Conservation (phyloP, 768 basidiomycete species). For the Suillus weaverae region DNA sequence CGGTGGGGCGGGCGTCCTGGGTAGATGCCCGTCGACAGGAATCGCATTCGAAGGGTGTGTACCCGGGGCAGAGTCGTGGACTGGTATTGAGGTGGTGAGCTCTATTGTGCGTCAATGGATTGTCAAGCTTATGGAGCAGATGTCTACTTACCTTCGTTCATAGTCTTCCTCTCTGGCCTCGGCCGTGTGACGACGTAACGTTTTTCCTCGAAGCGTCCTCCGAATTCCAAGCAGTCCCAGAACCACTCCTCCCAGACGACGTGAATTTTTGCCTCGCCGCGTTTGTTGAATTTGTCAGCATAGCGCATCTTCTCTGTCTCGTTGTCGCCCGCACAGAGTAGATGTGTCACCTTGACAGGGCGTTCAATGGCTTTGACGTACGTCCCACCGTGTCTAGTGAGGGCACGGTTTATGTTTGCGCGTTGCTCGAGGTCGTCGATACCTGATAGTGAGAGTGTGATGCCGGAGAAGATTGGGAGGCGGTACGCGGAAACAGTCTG, state of each 20-base stretch:
- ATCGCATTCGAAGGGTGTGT: slow-evolving; percentile 17
- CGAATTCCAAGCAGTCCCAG: slow-evolving; percentile 84
- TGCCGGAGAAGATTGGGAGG: slow-evolving; percentile 70
- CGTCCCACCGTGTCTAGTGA: slow-evolving; percentile 60
- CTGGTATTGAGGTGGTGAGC: slow-evolving; percentile 9
- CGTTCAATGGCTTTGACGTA: slow-evolving; percentile 78
- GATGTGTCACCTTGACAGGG: slow-evolving; percentile 79
- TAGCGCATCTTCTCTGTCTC: slow-evolving; percentile 77
- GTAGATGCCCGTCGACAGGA: slow-evolving; percentile 14
- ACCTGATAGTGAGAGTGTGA: slow-evolving; percentile 75
- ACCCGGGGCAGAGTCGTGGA: slow-evolving; percentile 17
- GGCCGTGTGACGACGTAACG: slow-evolving; percentile 60
- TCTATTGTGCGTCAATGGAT: not conserved
- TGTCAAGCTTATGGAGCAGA: not conserved
- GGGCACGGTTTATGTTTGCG: slow-evolving; percentile 59
- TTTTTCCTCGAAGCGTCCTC: slow-evolving; percentile 65
- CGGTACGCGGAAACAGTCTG: slow-evolving; percentile 63
- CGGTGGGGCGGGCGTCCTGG: slow-evolving; percentile 21
- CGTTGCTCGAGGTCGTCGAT: slow-evolving; percentile 62
- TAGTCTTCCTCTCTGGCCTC: slow-evolving; percentile 53
- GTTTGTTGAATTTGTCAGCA: slow-evolving; percentile 70
- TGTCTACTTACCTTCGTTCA: slow-evolving; percentile 22
- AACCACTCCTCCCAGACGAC: slow-evolving; percentile 97
- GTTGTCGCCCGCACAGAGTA: slow-evolving; percentile 70
- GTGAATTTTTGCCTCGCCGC: slow-evolving; percentile 70